Conservation (phyloP, 768 basidiomycete species). For the Favolaschia claudopus region DNA sequence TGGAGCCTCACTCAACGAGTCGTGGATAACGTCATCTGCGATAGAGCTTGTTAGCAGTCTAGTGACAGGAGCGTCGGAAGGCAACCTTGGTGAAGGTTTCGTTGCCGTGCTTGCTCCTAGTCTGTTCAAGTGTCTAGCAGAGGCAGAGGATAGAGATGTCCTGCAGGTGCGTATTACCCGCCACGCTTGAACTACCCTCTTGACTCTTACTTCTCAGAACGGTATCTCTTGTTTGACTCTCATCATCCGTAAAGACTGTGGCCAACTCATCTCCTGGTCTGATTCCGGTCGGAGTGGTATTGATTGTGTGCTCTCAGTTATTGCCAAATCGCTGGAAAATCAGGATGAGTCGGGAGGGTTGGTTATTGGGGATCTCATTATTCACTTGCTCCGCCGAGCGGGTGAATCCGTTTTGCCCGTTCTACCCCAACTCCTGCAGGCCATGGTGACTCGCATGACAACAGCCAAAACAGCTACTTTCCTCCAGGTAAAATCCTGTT, state of each 20-base stretch:
- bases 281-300: constrained; percentile 79
- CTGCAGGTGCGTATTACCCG: constrained; percentile 61
- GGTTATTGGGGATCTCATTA: constrained; percentile 93
- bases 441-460: constrained; percentile 82
- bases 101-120: constrained; percentile 77
- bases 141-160: constrained; percentile 87
- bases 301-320: constrained; percentile 73
- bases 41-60: constrained; percentile 84
- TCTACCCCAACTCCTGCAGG: constrained; percentile 85
- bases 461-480: constrained; percentile 92
- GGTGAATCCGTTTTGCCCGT: constrained; percentile 84
- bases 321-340: constrained; percentile 78
- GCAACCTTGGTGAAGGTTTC: constrained; percentile 80
- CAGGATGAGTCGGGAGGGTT: constrained; percentile 93
- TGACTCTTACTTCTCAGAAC: constrained; percentile 58
- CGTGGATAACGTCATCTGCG: constrained; percentile 80
- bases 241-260: constrained; percentile 86
- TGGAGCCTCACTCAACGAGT: constrained; percentile 64
- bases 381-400: constrained; percentile 87
- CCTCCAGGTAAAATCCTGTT: constrained; percentile 66
- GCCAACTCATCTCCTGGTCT: constrained; percentile 81
- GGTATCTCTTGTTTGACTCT: constrained; percentile 83
- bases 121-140: constrained; percentile 72
- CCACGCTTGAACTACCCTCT: not conserved
- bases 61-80: constrained; percentile 66